phyloP scores from a whole-genome alignment of 164 flowering plant genomes.

The Sedum album region DNA sequence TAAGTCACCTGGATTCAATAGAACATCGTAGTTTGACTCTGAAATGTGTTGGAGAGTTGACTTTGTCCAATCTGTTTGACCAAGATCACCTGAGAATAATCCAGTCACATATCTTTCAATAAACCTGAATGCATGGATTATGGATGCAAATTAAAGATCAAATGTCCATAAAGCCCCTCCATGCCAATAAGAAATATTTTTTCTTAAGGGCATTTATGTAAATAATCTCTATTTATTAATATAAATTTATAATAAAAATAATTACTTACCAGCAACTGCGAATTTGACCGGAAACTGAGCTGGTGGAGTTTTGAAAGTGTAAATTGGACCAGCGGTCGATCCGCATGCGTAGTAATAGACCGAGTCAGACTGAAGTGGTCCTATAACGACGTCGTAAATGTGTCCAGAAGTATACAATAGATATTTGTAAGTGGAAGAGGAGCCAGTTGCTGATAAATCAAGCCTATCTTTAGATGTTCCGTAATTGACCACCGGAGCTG shows the following conservation, averaged over 20 bases:
- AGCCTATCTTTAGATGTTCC: slow-evolving; percentile 37
- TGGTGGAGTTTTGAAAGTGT: slow-evolving; percentile 67
- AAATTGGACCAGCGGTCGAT: slow-evolving; percentile 15
- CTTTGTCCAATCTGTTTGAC: slow-evolving; percentile 85
- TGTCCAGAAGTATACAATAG: slow-evolving; percentile 38
- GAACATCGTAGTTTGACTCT: slow-evolving; percentile 43
- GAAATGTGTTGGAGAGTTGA: slow-evolving; percentile 62
- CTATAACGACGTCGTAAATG: slow-evolving; percentile 52
- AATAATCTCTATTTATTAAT: too few species aligned
- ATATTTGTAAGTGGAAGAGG: slow-evolving; percentile 31
- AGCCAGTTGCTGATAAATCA: slow-evolving; percentile 30
- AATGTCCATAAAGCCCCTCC: too few species aligned
- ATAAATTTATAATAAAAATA: background rate
- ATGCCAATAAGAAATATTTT: too few species aligned
- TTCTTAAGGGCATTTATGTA: too few species aligned
- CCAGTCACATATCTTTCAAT: background rate
- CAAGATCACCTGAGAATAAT: slow-evolving; percentile 53
- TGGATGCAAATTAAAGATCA: too few species aligned
- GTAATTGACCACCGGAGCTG: slow-evolving; percentile 39
- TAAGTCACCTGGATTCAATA: slow-evolving; percentile 71
- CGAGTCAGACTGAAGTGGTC: slow-evolving; percentile 44
- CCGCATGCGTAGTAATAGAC: slow-evolving; percentile 47
- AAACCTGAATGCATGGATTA: too few species aligned
- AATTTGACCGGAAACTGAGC: slow-evolving; percentile 53
- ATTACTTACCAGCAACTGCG: slow-evolving; percentile 13